Evolutionary conservation across 1,284 basidiomycete species (phyloP), one percentile per base, ranked within the genome.

Genomic region (Malassezia furfur): DNA sequence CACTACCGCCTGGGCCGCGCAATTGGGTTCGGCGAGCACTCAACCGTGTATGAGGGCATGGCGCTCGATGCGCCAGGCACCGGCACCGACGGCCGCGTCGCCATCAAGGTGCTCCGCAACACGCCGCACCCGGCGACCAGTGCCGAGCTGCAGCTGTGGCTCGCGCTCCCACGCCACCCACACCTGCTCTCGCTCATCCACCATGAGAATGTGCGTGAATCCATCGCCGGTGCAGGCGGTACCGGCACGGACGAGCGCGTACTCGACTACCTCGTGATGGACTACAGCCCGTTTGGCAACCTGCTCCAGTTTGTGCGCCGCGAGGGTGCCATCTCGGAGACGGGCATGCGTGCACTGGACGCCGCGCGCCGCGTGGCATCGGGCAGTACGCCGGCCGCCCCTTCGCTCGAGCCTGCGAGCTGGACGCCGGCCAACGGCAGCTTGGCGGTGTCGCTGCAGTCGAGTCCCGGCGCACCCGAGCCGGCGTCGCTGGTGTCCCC

Each of bases 251-350:
- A 19, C 10, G 25, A 39, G 6, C 44, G 37, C 17, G 17, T 17
- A 5, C 32, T 39, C 32, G 31, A 48, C 15, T 49, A 43, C 19
- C 21, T 54, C 14, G 52, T 54, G 31, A 54, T 54, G 52, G 28
- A 37, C 22, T 36, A 34, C 25, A 48, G 52, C 15, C 32, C 39
- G 3, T 36, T 9, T 30, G 45, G 52, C 1, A 54, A 54, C 39
- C 47, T 54, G 2, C 38, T 48, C 9, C 31, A 21, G 15, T 38
- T 48, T 22, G 35, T 54, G 11, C 45, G 46, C 11, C 37, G 38
- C n/a, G 46, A 49, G n/a, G 52, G 46, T 21, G 31, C 19, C 32
- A 19, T 45, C 12, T 25, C 25, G 3, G 43, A 45, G 25, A 21
- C 17, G 14, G 25, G 17, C 14, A 28, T 19, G 32, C 14, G 14